Percentiles rank a stretch among this genome's conserved stretches.
These are phyloP conservation scores for Candida khao-thaluensis DNA, from an alignment of 805 yeast genomes.

Conservation along the genomic window DNA sequence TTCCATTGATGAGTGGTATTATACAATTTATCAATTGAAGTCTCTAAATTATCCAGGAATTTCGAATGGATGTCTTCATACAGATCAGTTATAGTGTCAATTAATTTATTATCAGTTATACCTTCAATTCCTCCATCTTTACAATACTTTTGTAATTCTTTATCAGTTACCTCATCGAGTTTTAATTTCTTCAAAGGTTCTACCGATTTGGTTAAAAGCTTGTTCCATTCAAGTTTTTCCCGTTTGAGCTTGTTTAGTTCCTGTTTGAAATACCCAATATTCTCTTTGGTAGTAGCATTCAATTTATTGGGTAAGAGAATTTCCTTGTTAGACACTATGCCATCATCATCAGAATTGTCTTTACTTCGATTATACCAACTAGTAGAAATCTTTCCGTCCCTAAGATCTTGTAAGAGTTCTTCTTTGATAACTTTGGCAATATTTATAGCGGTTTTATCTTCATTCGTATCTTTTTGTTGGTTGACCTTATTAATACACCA, in stretches of 20 bases:
- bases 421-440: constrained; percentile 65
- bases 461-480: constrained; percentile 28
- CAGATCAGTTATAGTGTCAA: not conserved
- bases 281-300: constrained; percentile 51
- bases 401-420: constrained; percentile 57
- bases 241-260: constrained; percentile 43
- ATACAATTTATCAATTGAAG: constrained; percentile 39
- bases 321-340: constrained; percentile 22
- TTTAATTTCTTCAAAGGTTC: constrained; percentile 1
- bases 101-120: constrained; percentile 1
- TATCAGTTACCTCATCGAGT: constrained; percentile 2
- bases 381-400: constrained; percentile 57
- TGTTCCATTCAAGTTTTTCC: constrained; percentile 51
- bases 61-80: constrained; percentile 13
- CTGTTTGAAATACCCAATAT: constrained; percentile 44
- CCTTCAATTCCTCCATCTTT: constrained; percentile 1
- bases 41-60: constrained; percentile 21
- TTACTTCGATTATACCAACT: constrained; percentile 59
- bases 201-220: constrained; percentile 9
- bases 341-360: constrained; percentile 19
- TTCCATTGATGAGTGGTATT: constrained; percentile 29
- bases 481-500: constrained; percentile 64
- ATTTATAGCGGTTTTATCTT: constrained; percentile 43
- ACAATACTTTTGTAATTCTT: constrained; percentile 8
- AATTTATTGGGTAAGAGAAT: constrained; percentile 57